A percentile compares a stretch with the other conserved stretches of the same genome.
Evolutionary conservation across 805 yeast genomes (phyloP).

Genomic region (Wickerhamomyces chambardii): DNA sequence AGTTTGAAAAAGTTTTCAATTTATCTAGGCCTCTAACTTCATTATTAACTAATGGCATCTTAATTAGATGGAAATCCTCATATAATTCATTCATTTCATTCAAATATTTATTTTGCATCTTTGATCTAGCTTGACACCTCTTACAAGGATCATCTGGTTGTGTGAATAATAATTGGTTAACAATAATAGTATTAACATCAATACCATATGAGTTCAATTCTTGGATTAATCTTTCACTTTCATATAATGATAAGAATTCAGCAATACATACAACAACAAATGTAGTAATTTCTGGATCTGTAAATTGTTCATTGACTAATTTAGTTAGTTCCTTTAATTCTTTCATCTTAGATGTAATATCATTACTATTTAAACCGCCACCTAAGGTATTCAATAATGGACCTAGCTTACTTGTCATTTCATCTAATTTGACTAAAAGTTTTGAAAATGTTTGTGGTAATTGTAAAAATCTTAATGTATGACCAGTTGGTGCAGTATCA

Average conservation of each 20-base stretch:
- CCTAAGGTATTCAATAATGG: slow-evolving; percentile 79
- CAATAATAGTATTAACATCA: slow-evolving; percentile 95
- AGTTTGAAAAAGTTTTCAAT: slow-evolving; percentile 74
- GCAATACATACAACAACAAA: slow-evolving; percentile 96
- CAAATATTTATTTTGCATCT: slow-evolving; percentile 91
- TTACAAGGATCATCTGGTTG: slow-evolving; percentile 67
- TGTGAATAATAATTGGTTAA: slow-evolving; percentile 90
- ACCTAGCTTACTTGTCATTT: slow-evolving; percentile 78
- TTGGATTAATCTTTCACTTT: slow-evolving; percentile 96
- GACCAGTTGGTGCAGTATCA: slow-evolving; percentile 99
- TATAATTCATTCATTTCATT: slow-evolving; percentile 94
- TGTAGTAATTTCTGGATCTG: slow-evolving; percentile 93
- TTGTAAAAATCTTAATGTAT: slow-evolving; percentile 89
- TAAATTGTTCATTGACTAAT: slow-evolving; percentile 90
- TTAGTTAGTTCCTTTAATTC: slow-evolving; percentile 75
- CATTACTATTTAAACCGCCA: slow-evolving; percentile 42
- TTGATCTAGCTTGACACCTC: slow-evolving; percentile 87
- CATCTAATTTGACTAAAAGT: slow-evolving; percentile 79
- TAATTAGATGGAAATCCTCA: slow-evolving; percentile 94
- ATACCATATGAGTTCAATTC: slow-evolving; percentile 90
- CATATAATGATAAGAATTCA: slow-evolving; percentile 91
- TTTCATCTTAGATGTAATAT: slow-evolving; percentile 68
- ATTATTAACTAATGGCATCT: slow-evolving; percentile 89
- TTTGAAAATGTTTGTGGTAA: slow-evolving; percentile 89
- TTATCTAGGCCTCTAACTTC: slow-evolving; percentile 93